Percentiles rank a stretch among this genome's conserved stretches.
phyloP scores from a whole-genome alignment of 495 filamentous ascomycete genomes.

The Cercophora sp. region DNA sequence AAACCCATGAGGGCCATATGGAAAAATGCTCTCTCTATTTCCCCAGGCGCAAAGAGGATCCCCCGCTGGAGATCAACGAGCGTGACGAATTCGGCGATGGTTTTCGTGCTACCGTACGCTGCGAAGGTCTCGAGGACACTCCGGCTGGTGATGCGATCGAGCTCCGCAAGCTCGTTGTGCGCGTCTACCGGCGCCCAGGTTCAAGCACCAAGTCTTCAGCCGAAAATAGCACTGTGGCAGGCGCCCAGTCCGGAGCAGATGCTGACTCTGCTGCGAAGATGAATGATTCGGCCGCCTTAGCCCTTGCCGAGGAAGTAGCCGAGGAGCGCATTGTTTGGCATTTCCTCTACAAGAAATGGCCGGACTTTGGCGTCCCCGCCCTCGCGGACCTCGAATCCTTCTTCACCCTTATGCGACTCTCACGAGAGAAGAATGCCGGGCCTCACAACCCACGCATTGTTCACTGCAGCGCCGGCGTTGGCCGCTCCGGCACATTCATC shows the following conservation, averaged over 20 bases:
- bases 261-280: background rate
- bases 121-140: constrained; percentile 46
- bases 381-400: constrained; percentile 74
- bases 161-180: constrained; percentile 50
- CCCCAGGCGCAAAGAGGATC: constrained; percentile 55
- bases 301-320: background rate
- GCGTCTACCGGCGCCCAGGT: constrained; percentile 23
- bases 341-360: constrained; percentile 88
- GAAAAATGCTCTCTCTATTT: constrained; percentile 96
- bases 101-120: constrained; percentile 53
- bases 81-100: constrained; percentile 60
- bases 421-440: constrained; percentile 62
- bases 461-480: constrained; percentile 93
- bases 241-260: too few relatives aligned
- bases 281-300: background rate
- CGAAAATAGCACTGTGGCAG: background rate
- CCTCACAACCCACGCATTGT: constrained; percentile 75
- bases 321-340: constrained; percentile 77
- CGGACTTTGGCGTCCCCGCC: constrained; percentile 86
- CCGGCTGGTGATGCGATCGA: constrained; percentile 49
- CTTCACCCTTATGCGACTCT: constrained; percentile 71
- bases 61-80: constrained; percentile 52
- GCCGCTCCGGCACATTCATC: constrained; percentile 92
- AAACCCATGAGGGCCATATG: constrained; percentile 72
- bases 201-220: background rate